These are phyloP conservation scores for Hamamelis virginiana DNA, from an alignment of 164 flowering plant species.

Conservation along the genomic window DNA sequence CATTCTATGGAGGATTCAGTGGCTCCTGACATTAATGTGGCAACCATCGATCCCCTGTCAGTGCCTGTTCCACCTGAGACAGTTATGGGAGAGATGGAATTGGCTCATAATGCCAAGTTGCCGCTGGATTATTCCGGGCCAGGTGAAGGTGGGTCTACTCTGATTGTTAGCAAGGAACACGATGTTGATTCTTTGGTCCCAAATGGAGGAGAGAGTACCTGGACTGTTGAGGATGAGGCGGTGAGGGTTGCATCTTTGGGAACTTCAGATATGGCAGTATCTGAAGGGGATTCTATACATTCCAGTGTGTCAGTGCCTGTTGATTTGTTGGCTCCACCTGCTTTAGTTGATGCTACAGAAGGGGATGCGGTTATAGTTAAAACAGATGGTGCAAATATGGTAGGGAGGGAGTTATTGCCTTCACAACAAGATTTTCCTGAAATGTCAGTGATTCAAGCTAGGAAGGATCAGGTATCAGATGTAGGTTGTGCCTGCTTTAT, in stretches of 20 bases:
- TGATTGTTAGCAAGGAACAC: slow-evolving; percentile 5
- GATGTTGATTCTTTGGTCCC: slow-evolving; percentile 8
- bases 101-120: slow-evolving; percentile 8
- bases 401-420: slow-evolving; percentile 8
- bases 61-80: slow-evolving; percentile 12
- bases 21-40: slow-evolving; percentile 21
- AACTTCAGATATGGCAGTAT: slow-evolving; percentile 14
- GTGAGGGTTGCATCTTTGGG: slow-evolving; percentile 7
- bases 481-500: slow-evolving; percentile 47
- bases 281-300: slow-evolving; percentile 17
- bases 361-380: slow-evolving; percentile 14
- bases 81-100: neutral
- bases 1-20: slow-evolving; percentile 20
- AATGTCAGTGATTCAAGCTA: slow-evolving; percentile 18
- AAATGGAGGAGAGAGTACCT: slow-evolving; percentile 12
- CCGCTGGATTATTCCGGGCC: slow-evolving; percentile 7
- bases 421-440: slow-evolving; percentile 23
- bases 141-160: neutral
- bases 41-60: slow-evolving; percentile 12
- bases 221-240: slow-evolving; percentile 14
- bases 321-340: slow-evolving; percentile 11
- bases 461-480: slow-evolving; percentile 64
- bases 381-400: neutral
- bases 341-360: slow-evolving; percentile 11
- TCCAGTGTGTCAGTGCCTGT: slow-evolving; percentile 10